Conservation (phyloP, 805 yeast species). For the Lachancea fermentati region DNA sequence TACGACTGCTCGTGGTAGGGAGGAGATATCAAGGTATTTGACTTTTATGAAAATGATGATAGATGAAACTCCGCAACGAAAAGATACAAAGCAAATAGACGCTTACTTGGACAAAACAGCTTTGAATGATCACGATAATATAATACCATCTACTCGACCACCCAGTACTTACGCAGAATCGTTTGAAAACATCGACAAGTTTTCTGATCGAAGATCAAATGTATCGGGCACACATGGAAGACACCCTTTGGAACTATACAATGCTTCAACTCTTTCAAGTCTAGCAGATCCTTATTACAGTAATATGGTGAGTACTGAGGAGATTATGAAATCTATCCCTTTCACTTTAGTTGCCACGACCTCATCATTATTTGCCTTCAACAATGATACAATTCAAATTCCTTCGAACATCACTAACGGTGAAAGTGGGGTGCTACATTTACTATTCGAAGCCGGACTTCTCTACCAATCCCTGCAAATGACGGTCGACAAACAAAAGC, state of each 20-base stretch:
- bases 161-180: slow-evolving; percentile 34
- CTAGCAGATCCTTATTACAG: slow-evolving; percentile 30
- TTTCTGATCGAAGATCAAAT: slow-evolving; percentile 35
- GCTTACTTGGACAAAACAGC: slow-evolving; percentile 7
- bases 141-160: slow-evolving; percentile 16
- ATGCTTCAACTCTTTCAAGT: slow-evolving; percentile 15
- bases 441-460: slow-evolving; percentile 66
- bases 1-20: slow-evolving; percentile 12
- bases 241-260: slow-evolving; percentile 6
- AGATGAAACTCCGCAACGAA: slow-evolving; percentile 10
- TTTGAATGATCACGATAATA: slow-evolving; percentile 12
- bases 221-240: slow-evolving; percentile 22
- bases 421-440: slow-evolving; percentile 47
- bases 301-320: slow-evolving; percentile 34
- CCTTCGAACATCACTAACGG: slow-evolving; percentile 54
- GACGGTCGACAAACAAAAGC: slow-evolving; percentile 28
- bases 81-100: slow-evolving; percentile 2
- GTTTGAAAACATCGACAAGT: slow-evolving; percentile 35
- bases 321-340: slow-evolving; percentile 42
- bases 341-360: slow-evolving; percentile 59
- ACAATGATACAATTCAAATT: slow-evolving; percentile 32
- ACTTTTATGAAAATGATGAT: slow-evolving; percentile 16
- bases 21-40: slow-evolving; percentile 20
- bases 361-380: slow-evolving; percentile 48
- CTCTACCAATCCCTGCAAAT: slow-evolving; percentile 46